Evolutionary conservation across 495 filamentous ascomycete genomes (phyloP).

Genomic region (Eremomyces bilateralis): DNA sequence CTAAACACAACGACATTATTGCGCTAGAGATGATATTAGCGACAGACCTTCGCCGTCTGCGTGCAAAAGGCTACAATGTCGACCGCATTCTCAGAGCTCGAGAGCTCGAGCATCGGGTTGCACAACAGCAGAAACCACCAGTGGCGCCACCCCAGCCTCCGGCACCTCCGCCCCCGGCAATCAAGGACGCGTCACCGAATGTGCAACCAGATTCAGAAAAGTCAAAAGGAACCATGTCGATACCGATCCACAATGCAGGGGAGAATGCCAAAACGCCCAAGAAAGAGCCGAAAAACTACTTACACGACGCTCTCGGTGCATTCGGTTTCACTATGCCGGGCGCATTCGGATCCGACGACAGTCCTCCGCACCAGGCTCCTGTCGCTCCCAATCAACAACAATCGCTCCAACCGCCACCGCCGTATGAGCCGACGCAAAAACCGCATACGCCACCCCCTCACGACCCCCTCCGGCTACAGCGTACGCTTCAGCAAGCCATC

Average conservation of each 20-base stretch:
- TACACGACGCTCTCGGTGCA: no score
- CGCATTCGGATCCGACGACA: slow-evolving; percentile 5
- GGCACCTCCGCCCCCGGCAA: neutral
- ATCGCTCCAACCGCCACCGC: neutral
- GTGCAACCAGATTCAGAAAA: no score
- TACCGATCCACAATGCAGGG: no score
- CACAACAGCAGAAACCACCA: slow-evolving; percentile 35
- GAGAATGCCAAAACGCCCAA: no score
- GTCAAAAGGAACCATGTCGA: no score
- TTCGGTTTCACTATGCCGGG: no score
- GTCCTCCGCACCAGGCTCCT: neutral
- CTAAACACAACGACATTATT: slow-evolving; percentile 63
- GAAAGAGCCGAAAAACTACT: no score
- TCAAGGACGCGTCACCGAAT: no score
- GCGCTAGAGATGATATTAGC: slow-evolving; percentile 75
- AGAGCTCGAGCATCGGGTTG: slow-evolving; percentile 63
- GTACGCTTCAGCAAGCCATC: slow-evolving; percentile 60
- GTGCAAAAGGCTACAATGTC: slow-evolving; percentile 78
- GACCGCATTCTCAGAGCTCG: slow-evolving; percentile 72
- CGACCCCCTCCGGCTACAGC: slow-evolving; percentile 29
- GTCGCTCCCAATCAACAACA: slow-evolving; percentile 1
- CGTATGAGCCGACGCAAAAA: slow-evolving; percentile 1
- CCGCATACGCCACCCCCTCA: slow-evolving; percentile 16
- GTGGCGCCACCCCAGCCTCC: neutral
- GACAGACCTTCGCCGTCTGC: slow-evolving; percentile 54